Base-by-base conservation (phyloP, 306 rosid genomes). In the Citrullus colocynthis region DNA sequence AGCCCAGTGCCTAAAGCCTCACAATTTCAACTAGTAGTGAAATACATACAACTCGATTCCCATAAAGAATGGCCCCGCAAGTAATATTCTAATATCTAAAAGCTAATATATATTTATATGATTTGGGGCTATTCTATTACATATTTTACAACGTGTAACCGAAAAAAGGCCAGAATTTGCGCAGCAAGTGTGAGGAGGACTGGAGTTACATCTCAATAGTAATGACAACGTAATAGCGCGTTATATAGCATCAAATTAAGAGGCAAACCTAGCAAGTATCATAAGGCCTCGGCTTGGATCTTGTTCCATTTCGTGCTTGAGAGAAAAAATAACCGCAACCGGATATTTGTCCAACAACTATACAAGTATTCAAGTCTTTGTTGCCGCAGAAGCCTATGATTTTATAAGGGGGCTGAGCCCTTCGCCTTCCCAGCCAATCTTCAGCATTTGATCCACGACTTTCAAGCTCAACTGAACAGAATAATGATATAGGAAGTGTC, bases 371-470 rank as follows among this genome's bases (percentile, higher is more conserved):
- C 42, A 28, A 24, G 16, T 81, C 51, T 77, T 74, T 21, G 21
- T 78, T 61, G 48, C 80, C 74, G 57, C 84, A 79, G 82, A 88
- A 85, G 74, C 74, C 90, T 55, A 89, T 64, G 88, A 90, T 75
- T 87, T 90, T 60, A 90, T 90, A 70, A 92, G 88, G 82, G 89
- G 88, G 77, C 79, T 85, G 76, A 88, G 88, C 56, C 96, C 96
- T 79, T 90, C 96, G 45, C 92, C 97, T 90, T 92, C 96, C 99
- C 99, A 92, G 78, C 97, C 99, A 73, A 92, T 90, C 90, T 95
- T 95, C 81, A 90, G 97, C 99, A 90, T 95, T 9, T 92, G 96
- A 91, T 95, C 97, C 54, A 91, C 92, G 62, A 95, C 97, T 86
- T 95, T 95, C 92, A 95, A 89, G 88, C 99, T 95, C 88, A 95